Conservation (phyloP, 31 red algal species). For the Endocladia muricata region DNA sequence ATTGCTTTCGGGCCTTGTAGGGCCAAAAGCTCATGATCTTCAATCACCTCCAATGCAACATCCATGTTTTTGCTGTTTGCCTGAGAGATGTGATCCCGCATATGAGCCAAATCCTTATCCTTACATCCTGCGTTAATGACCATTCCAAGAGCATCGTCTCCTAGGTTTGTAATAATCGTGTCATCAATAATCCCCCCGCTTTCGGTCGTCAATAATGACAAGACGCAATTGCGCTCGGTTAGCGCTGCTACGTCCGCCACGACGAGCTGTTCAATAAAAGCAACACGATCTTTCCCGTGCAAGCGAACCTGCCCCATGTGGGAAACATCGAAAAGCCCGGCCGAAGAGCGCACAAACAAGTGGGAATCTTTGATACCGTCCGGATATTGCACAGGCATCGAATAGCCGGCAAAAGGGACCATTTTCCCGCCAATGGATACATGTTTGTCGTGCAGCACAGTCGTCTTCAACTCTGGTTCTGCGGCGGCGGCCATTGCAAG, state of each 20-base stretch:
- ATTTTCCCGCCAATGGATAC: conserved; percentile 86
- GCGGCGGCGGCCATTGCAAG: conserved; percentile 54
- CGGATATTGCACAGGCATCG: conserved; percentile 93
- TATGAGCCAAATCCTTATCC: conserved; percentile 95
- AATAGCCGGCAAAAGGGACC: conserved; percentile 96
- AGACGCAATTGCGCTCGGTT: conserved; percentile 10
- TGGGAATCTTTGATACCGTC: conserved; percentile 98
- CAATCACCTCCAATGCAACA: conserved; percentile 79
- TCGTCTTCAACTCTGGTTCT: conserved; percentile 80
- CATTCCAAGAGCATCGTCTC: conserved; percentile 60
- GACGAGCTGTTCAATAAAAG: conserved; percentile 86
- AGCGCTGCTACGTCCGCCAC: conserved; percentile 80
- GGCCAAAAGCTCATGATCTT: conserved; percentile 81
- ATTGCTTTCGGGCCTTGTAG: conserved; percentile 96
- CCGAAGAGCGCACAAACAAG: conserved; percentile 89
- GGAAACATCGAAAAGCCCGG: conserved; percentile 95
- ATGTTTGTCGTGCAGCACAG: conserved; percentile 88
- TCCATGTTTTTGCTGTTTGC: conserved; percentile 72
- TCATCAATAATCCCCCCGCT: conserved; percentile 95
- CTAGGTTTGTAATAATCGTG: conserved; percentile 95
- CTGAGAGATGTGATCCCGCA: conserved; percentile 55
- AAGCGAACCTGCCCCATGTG: conserved; percentile 97
- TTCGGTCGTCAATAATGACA: conserved; percentile 89
- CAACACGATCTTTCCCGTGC: conserved; percentile 75
- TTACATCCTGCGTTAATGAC: conserved; percentile 97